Percentiles rank a stretch among this genome's conserved stretches.
phyloP scores from a whole-genome alignment of 306 rosid species.

The Chamaecrista fasciculata region DNA sequence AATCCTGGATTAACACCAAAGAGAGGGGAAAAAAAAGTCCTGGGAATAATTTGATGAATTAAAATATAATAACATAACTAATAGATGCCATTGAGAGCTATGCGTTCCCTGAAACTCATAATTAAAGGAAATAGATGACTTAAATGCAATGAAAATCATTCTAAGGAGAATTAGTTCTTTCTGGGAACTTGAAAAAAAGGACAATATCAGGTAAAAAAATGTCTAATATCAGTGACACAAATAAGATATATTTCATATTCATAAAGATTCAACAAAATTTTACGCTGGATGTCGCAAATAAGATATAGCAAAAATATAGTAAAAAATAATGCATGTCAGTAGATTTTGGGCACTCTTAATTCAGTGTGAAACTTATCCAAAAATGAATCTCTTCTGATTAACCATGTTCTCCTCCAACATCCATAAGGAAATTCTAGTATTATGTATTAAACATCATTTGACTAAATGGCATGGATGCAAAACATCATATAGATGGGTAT shows the following conservation, averaged over 20 bases:
- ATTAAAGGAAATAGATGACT: conserved; percentile 22
- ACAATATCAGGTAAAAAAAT: neutral
- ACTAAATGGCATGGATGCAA: neutral
- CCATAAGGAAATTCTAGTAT: conserved; percentile 3
- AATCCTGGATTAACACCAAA: neutral
- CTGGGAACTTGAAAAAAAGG: neutral
- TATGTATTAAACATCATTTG: neutral
- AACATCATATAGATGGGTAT: conserved; percentile 23
- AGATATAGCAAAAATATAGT: neutral
- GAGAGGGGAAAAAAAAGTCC: neutral
- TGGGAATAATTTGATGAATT: conserved; percentile 11
- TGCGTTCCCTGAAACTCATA: neutral
- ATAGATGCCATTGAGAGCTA: neutral
- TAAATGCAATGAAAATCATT: conserved; percentile 7
- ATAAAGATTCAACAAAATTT: too few relatives aligned
- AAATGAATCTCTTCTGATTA: neutral
- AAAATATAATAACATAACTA: neutral
- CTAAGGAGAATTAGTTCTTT: neutral
- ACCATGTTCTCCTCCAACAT: neutral
- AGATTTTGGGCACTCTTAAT: conserved; percentile 7
- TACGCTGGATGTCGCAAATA: too few relatives aligned
- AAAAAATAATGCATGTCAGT: neutral
- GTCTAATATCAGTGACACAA: neutral
- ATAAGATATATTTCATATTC: conserved; percentile 15
- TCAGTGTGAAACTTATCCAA: neutral